These are phyloP conservation scores for Amanita jacksonii DNA, from an alignment of 768 basidiomycete species.

Conservation along the genomic window DNA sequence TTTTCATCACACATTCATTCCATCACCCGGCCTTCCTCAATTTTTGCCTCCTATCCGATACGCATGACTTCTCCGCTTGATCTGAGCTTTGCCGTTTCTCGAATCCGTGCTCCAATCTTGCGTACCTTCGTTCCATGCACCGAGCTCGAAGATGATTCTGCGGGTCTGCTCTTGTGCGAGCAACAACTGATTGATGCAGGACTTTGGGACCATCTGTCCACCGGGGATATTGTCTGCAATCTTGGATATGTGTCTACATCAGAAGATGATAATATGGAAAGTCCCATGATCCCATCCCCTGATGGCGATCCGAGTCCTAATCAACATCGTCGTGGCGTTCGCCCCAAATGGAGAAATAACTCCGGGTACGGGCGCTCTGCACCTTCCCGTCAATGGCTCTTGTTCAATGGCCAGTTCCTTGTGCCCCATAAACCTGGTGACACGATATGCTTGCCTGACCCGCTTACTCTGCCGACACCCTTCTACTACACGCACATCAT, in stretches of 20 bases:
- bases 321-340: background rate
- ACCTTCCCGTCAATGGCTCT: conserved; percentile 43
- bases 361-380: conserved; percentile 10
- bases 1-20: conserved; percentile 6
- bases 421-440: conserved; percentile 52
- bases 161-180: conserved; percentile 49
- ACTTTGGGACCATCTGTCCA: conserved; percentile 68
- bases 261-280: conserved; percentile 7
- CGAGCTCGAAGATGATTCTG: conserved; percentile 32
- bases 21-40: background rate
- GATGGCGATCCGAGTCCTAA: background rate
- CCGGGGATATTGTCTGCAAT: conserved; percentile 73
- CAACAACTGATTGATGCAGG: conserved; percentile 57
- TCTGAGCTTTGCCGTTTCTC: conserved; percentile 46
- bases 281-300: conserved; percentile 6
- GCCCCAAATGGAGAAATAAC: background rate
- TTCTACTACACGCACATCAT: conserved; percentile 70
- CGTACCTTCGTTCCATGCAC: conserved; percentile 70
- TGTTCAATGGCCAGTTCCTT: conserved; percentile 61
- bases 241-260: conserved; percentile 59
- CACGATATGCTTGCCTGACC: conserved; percentile 42
- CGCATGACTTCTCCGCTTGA: conserved; percentile 45
- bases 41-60: conserved; percentile 11
- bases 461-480: conserved; percentile 61
- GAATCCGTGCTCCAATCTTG: conserved; percentile 60